Evolutionary conservation across 768 basidiomycete species (phyloP), one percentile per base, ranked within the genome.

Genomic region (Tulasnella sp.): DNA sequence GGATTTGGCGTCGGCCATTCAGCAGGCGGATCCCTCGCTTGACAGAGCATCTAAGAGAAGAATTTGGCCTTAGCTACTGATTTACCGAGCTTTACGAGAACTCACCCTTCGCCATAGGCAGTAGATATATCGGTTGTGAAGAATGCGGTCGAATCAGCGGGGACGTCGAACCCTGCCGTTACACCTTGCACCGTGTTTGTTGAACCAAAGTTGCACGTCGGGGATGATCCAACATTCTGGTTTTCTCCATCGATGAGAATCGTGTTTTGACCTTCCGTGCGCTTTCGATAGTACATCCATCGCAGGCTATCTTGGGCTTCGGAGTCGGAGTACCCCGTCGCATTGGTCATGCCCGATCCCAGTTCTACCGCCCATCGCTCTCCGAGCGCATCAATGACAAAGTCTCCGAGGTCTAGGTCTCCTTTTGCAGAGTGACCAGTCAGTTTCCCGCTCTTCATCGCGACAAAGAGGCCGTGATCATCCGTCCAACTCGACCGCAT

Each of bases 201-300:
- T 11, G 86, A 81, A n/a, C 82, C 84, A 79, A 82, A 87, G 23
- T 81, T 78, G 29, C 48, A 44, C 20, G 82, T 83, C n/a, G 84
- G 82, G 4, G 86, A 84, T 13, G 76, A 78, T 35, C 81, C 83
- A 7, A 87, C 85, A 67, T 35, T 67, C 82, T 87, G 86, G 83
- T 87, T 86, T 48, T 77, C 74, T 39, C 82, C 81, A 80, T 83
- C 81, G 81, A 86, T 81, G 46, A 85, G 80, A 79, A 87, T 81
- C 4, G 86, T 86, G 84, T 87, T 87, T 82, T 87, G 86, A 5
- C 86, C 86, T 81, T 86, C 85, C 55, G 86, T 86, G 44, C 83
- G 80, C 82, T 85, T 87, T 78, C 86, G 83, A 84, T 86, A 87
- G 82, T 86, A 87, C 1, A 83, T 79, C 85, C 85, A 87, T 78